Conservation (phyloP, 306 rosid species). For the Astragalus membranaceus region DNA sequence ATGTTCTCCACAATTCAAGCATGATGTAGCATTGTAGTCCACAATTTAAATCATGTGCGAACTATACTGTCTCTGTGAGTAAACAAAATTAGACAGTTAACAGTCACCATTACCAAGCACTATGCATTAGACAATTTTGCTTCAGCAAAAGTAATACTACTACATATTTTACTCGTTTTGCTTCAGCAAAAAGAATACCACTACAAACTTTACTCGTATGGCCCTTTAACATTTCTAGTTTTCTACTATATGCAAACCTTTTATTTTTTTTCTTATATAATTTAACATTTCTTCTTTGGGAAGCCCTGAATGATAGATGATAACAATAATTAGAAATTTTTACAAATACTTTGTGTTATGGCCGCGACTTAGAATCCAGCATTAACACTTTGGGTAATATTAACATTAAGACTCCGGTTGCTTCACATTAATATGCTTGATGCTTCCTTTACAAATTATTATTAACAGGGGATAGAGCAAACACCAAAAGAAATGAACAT, state of each 20-base stretch:
- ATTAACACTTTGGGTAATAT: not conserved
- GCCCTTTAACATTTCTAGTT: too few species aligned
- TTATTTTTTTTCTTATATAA: not conserved
- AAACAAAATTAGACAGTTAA: not conserved
- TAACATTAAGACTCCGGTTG: not conserved
- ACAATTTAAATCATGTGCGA: not conserved
- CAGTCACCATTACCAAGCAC: constrained; percentile 3
- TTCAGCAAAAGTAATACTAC: not conserved
- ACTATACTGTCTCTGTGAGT: not conserved
- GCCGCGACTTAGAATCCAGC: too few species aligned
- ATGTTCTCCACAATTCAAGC: not conserved
- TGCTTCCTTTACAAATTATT: constrained; percentile 3
- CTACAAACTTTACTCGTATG: too few species aligned
- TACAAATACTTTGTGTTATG: not conserved
- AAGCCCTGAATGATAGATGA: not conserved
- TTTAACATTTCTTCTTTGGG: constrained; percentile 2
- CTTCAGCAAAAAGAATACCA: too few species aligned
- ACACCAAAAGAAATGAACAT: constrained; percentile 9
- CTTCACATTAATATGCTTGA: not conserved
- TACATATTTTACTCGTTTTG: not conserved
- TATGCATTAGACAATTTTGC: not conserved
- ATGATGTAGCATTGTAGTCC: not conserved
- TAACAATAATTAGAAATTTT: not conserved
- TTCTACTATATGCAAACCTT: not conserved
- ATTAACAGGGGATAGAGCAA: not conserved